Percentiles rank a stretch among this genome's conserved stretches.
Conservation (phyloP, 2,329 filamentous ascomycete species). For the Exophiala sp. region DNA sequence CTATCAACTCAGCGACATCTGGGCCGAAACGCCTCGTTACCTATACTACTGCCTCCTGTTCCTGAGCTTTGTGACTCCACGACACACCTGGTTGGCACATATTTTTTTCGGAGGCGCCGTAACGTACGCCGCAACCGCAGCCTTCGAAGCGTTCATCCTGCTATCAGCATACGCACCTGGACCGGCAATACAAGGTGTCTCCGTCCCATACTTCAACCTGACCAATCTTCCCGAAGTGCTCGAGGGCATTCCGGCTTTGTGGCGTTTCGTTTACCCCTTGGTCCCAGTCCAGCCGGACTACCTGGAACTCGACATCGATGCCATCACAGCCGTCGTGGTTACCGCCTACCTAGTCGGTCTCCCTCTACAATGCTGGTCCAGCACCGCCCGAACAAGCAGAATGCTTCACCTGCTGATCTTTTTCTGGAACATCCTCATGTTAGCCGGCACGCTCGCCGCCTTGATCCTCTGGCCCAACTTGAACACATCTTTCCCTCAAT, state of each 20-base stretch:
- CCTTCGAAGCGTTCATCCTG: slow-evolving; percentile 34
- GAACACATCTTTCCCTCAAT: slow-evolving; percentile 27
- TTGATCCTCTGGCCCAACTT: slow-evolving; percentile 28
- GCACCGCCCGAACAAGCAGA: slow-evolving; percentile 29
- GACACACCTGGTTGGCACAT: slow-evolving; percentile 34
- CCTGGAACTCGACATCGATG: slow-evolving; percentile 34
- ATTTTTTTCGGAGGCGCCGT: slow-evolving; percentile 35
- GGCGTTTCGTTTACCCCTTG: slow-evolving; percentile 22
- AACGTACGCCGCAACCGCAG: slow-evolving; percentile 34
- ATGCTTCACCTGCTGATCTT: slow-evolving; percentile 31
- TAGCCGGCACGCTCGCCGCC: slow-evolving; percentile 32
- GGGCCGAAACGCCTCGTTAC: slow-evolving; percentile 34
- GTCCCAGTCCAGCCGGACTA: slow-evolving; percentile 31
- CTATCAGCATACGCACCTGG: slow-evolving; percentile 24
- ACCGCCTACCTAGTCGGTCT: slow-evolving; percentile 36
- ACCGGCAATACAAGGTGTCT: slow-evolving; percentile 19
- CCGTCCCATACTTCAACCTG: slow-evolving; percentile 26
- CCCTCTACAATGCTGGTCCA: slow-evolving; percentile 35
- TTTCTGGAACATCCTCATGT: slow-evolving; percentile 34
- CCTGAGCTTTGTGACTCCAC: slow-evolving; percentile 31
- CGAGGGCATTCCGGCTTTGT: slow-evolving; percentile 25
- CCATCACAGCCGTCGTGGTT: slow-evolving; percentile 34
- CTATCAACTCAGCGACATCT: slow-evolving; percentile 36
- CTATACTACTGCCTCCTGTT: slow-evolving; percentile 34
- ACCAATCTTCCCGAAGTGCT: not conserved